Conservation (phyloP, 441 rosid species). For the Isatis lusitanica region DNA sequence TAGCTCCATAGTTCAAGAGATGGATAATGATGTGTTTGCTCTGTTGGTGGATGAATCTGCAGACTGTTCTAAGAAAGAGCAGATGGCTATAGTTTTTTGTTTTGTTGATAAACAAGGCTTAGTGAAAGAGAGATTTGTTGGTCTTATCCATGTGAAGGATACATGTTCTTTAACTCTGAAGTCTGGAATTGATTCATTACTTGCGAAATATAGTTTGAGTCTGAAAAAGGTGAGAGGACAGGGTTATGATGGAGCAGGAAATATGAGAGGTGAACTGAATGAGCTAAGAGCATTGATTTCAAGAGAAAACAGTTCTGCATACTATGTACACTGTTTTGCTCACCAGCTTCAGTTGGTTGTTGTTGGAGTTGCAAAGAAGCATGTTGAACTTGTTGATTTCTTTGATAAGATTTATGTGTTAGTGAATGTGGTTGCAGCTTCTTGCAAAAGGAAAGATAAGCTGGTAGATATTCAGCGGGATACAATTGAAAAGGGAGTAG, state of each 20-base stretch:
- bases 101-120: neutral
- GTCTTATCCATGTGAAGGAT: neutral
- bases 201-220: neutral
- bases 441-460: neutral
- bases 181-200: neutral
- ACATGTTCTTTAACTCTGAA: neutral
- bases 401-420: neutral
- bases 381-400: neutral
- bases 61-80: neutral
- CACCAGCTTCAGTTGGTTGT: neutral
- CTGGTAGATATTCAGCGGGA: too few species aligned
- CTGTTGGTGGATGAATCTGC: neutral
- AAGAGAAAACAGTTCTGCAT: neutral
- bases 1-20: neutral
- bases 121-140: neutral
- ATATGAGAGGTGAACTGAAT: neutral
- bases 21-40: neutral
- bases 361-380: neutral
- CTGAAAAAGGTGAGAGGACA: neutral
- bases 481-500: neutral
- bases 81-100: neutral
- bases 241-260: neutral
- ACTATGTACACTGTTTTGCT: neutral
- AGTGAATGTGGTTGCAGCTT: neutral
- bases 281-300: neutral